Base-by-base conservation (phyloP, 2,329 filamentous ascomycete species). In the Clonostachys sp. region DNA sequence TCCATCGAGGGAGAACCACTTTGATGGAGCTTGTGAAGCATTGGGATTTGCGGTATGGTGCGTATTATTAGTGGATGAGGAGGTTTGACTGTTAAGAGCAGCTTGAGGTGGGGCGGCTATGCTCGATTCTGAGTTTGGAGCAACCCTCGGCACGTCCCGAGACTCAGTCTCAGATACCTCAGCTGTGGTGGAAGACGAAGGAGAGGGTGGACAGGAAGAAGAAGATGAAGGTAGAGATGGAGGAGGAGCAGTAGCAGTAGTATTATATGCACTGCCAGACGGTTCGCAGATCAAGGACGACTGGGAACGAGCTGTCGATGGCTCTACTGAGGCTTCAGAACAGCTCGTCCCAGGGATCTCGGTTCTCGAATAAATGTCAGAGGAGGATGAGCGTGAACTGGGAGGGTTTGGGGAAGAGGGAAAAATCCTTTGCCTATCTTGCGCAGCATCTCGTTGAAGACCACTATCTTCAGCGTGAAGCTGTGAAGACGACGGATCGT, bases 1-100 rank as follows among this genome's bases (percentile, higher is more conserved):
- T 74, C 81, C 78, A 70, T 80, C 77, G 75, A 81, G 73, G 64
- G 83, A 82, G 66, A 80, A 78, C 70, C 80, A 84, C 64, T 66
- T 65, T 60, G 65, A 57, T 55, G 65, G 63, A 55, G 62, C 62
- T 52, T 68, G 59, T 55, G 62, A 58, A 59, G 63, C 55, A 53
- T 62, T 59, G 53, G 63, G 53, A 52, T 63, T 64, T 67, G 74
- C 71, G 67, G 77, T 65, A 70, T 57, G 74, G 66, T 62, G 71
- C 68, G 48, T 53, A 48, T 45, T 51, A 52, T 44, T 54, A 48
- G 48, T 30, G 24, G 24, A 30, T 30, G 24, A 30, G 24, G 24
- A 30, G 10, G 24, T 30, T 30, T 30, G 24, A 30, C 10, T 10
- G 24, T 30, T 4, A 30, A 30, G 24, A 30, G 24, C 4, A 30